Evolutionary conservation across 345 rosid genomes (phyloP).

Genomic region (Syzygium jambos): DNA sequence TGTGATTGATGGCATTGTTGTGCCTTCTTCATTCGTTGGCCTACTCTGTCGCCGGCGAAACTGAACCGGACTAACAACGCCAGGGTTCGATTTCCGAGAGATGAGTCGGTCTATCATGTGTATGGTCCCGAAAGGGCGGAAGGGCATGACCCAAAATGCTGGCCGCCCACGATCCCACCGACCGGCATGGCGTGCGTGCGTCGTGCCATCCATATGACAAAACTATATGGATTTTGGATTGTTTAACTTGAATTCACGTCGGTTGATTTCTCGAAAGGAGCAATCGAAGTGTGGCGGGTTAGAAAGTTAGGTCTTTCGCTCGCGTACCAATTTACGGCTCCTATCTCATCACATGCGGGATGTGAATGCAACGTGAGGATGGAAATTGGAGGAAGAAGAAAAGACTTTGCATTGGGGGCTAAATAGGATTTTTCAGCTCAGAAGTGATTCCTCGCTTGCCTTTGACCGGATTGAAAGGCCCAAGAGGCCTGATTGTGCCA

Average conservation of each 20-base stretch:
- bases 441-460: too few species aligned
- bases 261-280: neutral
- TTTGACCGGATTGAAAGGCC: neutral
- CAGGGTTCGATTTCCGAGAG: neutral
- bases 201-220: rapidly evolving
- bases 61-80: neutral
- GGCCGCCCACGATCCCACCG: neutral
- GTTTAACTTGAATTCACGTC: neutral
- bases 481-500: neutral
- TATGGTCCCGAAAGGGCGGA: neutral
- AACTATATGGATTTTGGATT: neutral
- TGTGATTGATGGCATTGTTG: too few species aligned
- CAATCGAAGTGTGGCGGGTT: neutral
- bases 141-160: neutral
- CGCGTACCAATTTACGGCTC: neutral
- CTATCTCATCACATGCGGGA: neutral
- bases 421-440: neutral
- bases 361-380: neutral
- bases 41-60: neutral
- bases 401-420: neutral
- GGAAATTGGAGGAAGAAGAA: neutral
- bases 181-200: neutral
- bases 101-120: neutral
- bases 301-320: neutral
- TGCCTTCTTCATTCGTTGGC: neutral